Conservation (phyloP, 2,329 filamentous ascomycete genomes). For the Verticillium longisporum region DNA sequence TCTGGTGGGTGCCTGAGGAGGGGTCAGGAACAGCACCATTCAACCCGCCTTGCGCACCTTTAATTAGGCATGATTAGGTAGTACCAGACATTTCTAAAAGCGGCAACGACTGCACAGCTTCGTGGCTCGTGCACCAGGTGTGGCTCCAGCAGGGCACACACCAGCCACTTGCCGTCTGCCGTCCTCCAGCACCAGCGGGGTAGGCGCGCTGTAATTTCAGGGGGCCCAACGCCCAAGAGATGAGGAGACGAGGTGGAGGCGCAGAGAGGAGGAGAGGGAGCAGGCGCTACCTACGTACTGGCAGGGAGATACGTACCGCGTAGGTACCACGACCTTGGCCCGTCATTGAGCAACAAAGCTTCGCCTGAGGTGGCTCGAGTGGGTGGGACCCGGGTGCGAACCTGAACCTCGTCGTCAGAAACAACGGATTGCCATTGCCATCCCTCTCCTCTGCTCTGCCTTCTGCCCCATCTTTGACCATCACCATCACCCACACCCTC, state of each 20-base stretch:
- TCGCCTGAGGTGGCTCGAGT: background rate
- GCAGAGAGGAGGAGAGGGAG: background rate
- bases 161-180: background rate
- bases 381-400: background rate
- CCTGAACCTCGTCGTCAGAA: background rate
- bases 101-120: background rate
- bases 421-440: background rate
- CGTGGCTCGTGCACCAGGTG: background rate
- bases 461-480: background rate
- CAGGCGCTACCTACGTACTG: background rate
- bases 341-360: background rate
- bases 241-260: background rate
- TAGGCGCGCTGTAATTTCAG: background rate
- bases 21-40: too few relatives aligned
- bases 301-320: too few relatives aligned
- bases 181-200: background rate
- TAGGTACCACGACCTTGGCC: background rate
- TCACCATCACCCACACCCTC: background rate
- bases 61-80: too few relatives aligned
- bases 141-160: background rate
- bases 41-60: too few relatives aligned
- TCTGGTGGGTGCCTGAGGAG: too few relatives aligned
- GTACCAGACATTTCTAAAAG: background rate
- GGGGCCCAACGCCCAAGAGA: background rate
- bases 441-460: conserved; percentile 1